Percentiles rank a stretch among this genome's conserved stretches.
Conservation (phyloP, 768 basidiomycete species). For the Trichaptum fuscoviolaceum region DNA sequence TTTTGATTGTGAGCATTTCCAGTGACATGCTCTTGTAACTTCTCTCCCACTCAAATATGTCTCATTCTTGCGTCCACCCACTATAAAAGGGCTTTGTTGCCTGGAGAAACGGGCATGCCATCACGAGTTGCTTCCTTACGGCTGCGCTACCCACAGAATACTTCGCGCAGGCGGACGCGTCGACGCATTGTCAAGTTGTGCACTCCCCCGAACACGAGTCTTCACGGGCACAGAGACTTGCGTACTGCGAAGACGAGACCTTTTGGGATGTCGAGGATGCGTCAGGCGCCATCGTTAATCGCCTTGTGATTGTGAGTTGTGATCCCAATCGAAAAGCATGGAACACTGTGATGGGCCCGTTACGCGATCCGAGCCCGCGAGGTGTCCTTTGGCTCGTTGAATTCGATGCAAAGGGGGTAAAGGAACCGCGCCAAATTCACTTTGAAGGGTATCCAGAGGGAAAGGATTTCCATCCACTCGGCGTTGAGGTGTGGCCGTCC, state of each 20-base stretch:
- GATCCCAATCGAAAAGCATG: slow-evolving; percentile 52
- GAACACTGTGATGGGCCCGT: slow-evolving; percentile 73
- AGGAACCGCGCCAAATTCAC: slow-evolving; percentile 32
- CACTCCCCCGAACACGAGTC: background rate
- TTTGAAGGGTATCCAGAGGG: slow-evolving; percentile 47
- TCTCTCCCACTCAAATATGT: too few species aligned
- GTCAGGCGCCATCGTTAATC: slow-evolving; percentile 33
- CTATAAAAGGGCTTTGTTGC: background rate
- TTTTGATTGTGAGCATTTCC: background rate
- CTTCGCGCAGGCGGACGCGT: background rate
- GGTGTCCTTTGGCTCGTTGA: slow-evolving; percentile 53
- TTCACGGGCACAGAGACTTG: slow-evolving; percentile 16
- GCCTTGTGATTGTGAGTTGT: slow-evolving; percentile 42
- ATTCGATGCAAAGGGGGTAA: slow-evolving; percentile 10
- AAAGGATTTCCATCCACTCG: slow-evolving; percentile 71
- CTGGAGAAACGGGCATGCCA: background rate
- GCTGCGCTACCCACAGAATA: background rate
- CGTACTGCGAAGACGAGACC: slow-evolving; percentile 58
- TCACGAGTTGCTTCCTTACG: background rate
- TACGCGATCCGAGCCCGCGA: slow-evolving; percentile 40
- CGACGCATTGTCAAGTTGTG: background rate
- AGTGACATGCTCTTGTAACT: background rate
- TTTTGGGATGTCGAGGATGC: slow-evolving; percentile 57
- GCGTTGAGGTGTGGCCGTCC: slow-evolving; percentile 47
- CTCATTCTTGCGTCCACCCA: too few species aligned